Conservation (phyloP, 2,329 filamentous ascomycete genomes). For the Colletotrichum abscissum region DNA sequence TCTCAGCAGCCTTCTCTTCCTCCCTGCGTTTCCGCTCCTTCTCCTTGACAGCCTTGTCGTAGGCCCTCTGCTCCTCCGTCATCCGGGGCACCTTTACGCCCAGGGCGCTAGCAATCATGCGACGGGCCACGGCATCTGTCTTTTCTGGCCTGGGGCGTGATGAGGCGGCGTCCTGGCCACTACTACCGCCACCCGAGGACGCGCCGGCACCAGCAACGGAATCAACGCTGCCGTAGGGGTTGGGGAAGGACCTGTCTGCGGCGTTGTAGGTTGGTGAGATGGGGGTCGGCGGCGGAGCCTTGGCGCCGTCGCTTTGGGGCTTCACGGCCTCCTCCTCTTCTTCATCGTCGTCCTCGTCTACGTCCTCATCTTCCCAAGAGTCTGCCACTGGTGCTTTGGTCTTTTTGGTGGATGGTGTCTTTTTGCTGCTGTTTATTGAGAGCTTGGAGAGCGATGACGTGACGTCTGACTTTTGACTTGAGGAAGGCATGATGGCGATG, state of each 20-base stretch:
- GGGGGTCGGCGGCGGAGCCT: constrained; percentile 75
- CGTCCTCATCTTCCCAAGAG: constrained; percentile 67
- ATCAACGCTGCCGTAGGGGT: constrained; percentile 37
- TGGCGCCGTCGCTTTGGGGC: constrained; percentile 43
- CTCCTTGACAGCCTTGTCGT: constrained; percentile 84
- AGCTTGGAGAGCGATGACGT: constrained; percentile 46
- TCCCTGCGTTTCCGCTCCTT: constrained; percentile 84
- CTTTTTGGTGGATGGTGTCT: constrained; percentile 26
- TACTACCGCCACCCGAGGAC: not conserved
- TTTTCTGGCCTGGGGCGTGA: constrained; percentile 79
- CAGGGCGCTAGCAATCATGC: constrained; percentile 90
- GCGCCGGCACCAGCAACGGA: constrained; percentile 13
- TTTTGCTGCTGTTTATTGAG: constrained; percentile 41
- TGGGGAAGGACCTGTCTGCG: constrained; percentile 35
- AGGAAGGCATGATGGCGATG: constrained; percentile 27
- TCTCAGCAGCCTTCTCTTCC: constrained; percentile 75
- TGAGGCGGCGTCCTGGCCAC: constrained; percentile 38
- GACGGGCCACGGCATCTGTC: constrained; percentile 88
- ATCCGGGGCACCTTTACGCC: constrained; percentile 83
- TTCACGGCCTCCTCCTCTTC: constrained; percentile 40
- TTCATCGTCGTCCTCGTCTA: constrained; percentile 38
- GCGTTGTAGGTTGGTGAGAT: constrained; percentile 62
- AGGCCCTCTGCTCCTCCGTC: constrained; percentile 90
- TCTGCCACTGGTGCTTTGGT: constrained; percentile 49
- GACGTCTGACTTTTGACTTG: constrained; percentile 41